phyloP scores from a whole-genome alignment of 129 eudicot species.

The Escallonia herrerae region DNA sequence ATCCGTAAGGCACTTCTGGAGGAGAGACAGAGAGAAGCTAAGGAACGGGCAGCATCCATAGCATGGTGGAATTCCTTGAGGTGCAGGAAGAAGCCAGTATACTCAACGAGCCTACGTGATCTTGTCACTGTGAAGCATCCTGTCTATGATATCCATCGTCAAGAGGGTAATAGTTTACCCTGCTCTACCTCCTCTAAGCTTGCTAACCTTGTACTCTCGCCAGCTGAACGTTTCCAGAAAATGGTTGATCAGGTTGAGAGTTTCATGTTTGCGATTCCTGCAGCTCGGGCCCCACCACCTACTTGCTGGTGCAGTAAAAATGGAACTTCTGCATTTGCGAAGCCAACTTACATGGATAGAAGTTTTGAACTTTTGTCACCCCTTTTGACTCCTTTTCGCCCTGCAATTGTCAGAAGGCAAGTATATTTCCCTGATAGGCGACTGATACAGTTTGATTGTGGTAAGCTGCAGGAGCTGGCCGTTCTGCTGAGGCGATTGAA shows the following conservation, averaged over 20 bases:
- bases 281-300: constrained; percentile 92
- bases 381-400: constrained; percentile 75
- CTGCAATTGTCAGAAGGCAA: constrained; percentile 93
- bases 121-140: constrained; percentile 47
- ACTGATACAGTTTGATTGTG: constrained; percentile 93
- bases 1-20: constrained; percentile 66
- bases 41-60: constrained; percentile 65
- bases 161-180: constrained; percentile 24
- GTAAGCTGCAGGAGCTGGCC: constrained; percentile 94
- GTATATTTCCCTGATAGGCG: constrained; percentile 97
- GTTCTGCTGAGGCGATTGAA: constrained; percentile 72
- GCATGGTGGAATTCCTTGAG: constrained; percentile 96
- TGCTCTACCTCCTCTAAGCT: constrained; percentile 43
- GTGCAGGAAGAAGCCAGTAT: constrained; percentile 70
- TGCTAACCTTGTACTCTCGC: constrained; percentile 62
- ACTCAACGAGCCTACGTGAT: constrained; percentile 58
- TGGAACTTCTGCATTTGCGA: constrained; percentile 48
- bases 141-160: constrained; percentile 30
- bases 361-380: constrained; percentile 58
- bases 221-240: constrained; percentile 71
- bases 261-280: constrained; percentile 98
- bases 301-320: constrained; percentile 83
- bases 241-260: constrained; percentile 73
- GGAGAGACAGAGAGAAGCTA: constrained; percentile 70
- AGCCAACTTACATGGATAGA: constrained; percentile 40